Base-by-base conservation (phyloP, 257 asterid genomes). In the Echium plantagineum region DNA sequence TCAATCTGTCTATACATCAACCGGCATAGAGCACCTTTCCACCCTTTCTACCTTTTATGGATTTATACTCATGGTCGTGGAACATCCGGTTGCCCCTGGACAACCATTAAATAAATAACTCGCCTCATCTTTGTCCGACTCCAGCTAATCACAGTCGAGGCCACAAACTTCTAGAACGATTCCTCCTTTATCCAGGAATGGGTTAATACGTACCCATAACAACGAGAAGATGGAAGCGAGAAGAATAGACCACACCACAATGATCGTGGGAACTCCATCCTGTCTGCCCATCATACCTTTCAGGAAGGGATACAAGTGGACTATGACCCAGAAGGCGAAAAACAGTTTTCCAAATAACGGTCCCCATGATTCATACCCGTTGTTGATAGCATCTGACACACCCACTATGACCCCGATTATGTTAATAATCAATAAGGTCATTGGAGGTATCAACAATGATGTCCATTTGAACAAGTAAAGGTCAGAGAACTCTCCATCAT, bases 401-500 rank as follows among this genome's bases (percentile, higher is more conserved):
- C 98, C 98, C 1, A 96, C 98, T 32, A 90, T 94, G 19, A 83
- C 94, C 6, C 96, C 98, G 0, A 90, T 95, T 75, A 90, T 56
- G 87, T 90, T 90, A 30, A 90, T 58, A 20, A 90, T 78, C 76
- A 90, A 95, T 47, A 90, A 94, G 18, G 98, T 90, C 12, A 96
- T 90, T 0, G 98, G 98, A 17, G 96, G 96, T 59, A 90, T 87
- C 16, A 90, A 81, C 56, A 90, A 94, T 6, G 98, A 81, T 1
- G 96, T 90, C 98, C 98, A 90, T 62, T 90, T 90, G 85, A 90
- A 90, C 95, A 90, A 20, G 87, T 90, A 90, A 19, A 90, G 98
- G 81, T 90, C 98, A 0, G 96, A 48, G 59, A 80, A 90, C 67
- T 90, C 98, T 35, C 46, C 46, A 35, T 35, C 46, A 35, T 35